phyloP scores from a whole-genome alignment of 805 yeast species.

The Wickerhamomyces subpelliculosus region DNA sequence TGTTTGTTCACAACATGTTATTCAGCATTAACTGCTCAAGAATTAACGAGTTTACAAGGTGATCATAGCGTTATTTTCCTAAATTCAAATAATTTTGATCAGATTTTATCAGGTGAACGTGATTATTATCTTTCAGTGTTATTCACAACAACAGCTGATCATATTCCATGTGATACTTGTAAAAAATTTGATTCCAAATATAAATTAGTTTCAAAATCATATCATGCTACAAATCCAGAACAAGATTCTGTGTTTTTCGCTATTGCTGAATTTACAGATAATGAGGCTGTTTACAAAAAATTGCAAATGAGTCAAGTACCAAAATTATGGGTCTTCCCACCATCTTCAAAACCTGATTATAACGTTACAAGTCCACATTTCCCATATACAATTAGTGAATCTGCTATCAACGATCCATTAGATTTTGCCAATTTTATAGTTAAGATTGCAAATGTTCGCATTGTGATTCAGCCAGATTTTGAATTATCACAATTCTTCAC shows the following conservation, averaged over 20 bases:
- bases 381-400: conserved; percentile 26
- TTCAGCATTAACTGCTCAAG: conserved; percentile 8
- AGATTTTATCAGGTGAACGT: conserved; percentile 38
- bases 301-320: conserved; percentile 49
- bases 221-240: conserved; percentile 36
- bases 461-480: conserved; percentile 37
- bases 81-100: conserved; percentile 30
- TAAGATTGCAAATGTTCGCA: conserved; percentile 34
- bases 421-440: conserved; percentile 51
- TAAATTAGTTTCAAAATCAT: conserved; percentile 34
- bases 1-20: not conserved
- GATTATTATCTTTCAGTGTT: conserved; percentile 45
- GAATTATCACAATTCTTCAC: conserved; percentile 34
- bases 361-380: conserved; percentile 27
- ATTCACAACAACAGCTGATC: conserved; percentile 41
- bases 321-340: conserved; percentile 62
- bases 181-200: conserved; percentile 33
- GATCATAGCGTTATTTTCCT: conserved; percentile 31
- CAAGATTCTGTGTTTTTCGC: conserved; percentile 37
- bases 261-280: conserved; percentile 43
- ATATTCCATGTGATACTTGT: conserved; percentile 44
- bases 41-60: conserved; percentile 5
- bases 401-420: conserved; percentile 28
- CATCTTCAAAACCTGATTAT: conserved; percentile 22
- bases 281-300: conserved; percentile 32